Base-by-base conservation (phyloP, 306 rosid species). In the Cicer pinnatifidum region DNA sequence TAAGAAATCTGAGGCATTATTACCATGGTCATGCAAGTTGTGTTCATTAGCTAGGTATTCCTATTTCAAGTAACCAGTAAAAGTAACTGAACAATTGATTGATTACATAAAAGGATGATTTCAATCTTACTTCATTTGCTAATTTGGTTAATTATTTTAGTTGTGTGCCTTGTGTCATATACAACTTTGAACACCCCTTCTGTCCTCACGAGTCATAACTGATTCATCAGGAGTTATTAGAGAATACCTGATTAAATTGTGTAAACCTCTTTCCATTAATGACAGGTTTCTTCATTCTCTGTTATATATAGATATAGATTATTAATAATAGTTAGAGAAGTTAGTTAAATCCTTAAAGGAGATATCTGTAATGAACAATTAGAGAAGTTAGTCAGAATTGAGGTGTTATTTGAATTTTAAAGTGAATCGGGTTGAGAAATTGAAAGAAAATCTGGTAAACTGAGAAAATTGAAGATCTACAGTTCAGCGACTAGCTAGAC, bases 161-260 rank as follows among this genome's bases (percentile, higher is more conserved):
- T 45, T 33, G 78, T 33, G 72, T 41, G 52, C 10, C 35, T 5
- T 9, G 15, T 53, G 67, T 41, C 73, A 45, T 54, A 6, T 52
- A 41, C 69, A 63, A 23, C 53, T 64, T 57, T 64, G 72, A 35
- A 35, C 45, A 12, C 17, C 11, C 20, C 46, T 60, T 38, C 3
- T 45, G 73, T 45, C 56, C 74, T 44, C 48, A 17, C 10, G 37
- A 23, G 63, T 57, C 15, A 54, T 35, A 54, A 64, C 53, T 54
- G 58, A 41, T 64, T 69, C 54, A 28, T 51, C 69, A 56, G 48
- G 75, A 62, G 52, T 63, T 59, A 72, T 50, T 64, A 16, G 75
- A 12, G 78, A 60, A 71, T 71, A 73, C 38, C 45, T 59, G 45
- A 61, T 75, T 59, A 64, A 43, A 60, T 59, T 37, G 7, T 68